Evolutionary conservation across 148 eudicot genomes (phyloP).

Genomic region (Tetragonia tetragonoides): DNA sequence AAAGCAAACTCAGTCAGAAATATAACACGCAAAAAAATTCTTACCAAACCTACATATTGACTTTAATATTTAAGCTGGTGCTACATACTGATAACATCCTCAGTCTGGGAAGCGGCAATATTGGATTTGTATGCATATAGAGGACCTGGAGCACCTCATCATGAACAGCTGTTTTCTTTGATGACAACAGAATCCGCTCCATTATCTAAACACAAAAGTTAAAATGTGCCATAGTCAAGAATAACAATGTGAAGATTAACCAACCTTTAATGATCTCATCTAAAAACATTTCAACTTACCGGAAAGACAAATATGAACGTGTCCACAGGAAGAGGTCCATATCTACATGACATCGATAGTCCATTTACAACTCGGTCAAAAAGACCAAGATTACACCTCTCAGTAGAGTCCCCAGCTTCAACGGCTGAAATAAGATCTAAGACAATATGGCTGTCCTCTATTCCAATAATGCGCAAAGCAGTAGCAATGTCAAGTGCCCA

Average conservation of each 20-base stretch:
- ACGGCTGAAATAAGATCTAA: slow-evolving; percentile 54
- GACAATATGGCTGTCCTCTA: slow-evolving; percentile 49
- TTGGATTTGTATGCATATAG: slow-evolving; percentile 84
- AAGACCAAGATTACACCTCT: slow-evolving; percentile 50
- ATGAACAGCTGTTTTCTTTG: slow-evolving; percentile 92
- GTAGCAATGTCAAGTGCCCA: slow-evolving; percentile 96
- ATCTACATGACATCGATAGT: slow-evolving; percentile 69
- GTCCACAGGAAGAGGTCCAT: slow-evolving; percentile 93
- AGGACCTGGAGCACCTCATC: slow-evolving; percentile 75
- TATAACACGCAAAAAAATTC: slow-evolving; percentile 15
- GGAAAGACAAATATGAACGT: slow-evolving; percentile 83
- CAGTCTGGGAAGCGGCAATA: slow-evolving; percentile 90
- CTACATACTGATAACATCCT: slow-evolving; percentile 83
- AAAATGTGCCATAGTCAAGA: not conserved
- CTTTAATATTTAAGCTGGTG: slow-evolving; percentile 6
- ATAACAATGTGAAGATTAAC: not conserved
- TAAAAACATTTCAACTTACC: slow-evolving; percentile 36
- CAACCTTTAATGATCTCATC: not conserved
- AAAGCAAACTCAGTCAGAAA: slow-evolving; percentile 15
- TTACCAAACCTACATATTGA: not conserved
- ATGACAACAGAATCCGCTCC: slow-evolving; percentile 80
- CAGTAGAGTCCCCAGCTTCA: slow-evolving; percentile 42
- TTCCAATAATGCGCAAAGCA: slow-evolving; percentile 62
- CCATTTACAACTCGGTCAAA: slow-evolving; percentile 75
- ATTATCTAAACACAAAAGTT: slow-evolving; percentile 48